A percentile compares a stretch with the other conserved stretches of the same genome.
Conservation (phyloP, 2,329 filamentous ascomycete species). For the Tothia fuscella region DNA sequence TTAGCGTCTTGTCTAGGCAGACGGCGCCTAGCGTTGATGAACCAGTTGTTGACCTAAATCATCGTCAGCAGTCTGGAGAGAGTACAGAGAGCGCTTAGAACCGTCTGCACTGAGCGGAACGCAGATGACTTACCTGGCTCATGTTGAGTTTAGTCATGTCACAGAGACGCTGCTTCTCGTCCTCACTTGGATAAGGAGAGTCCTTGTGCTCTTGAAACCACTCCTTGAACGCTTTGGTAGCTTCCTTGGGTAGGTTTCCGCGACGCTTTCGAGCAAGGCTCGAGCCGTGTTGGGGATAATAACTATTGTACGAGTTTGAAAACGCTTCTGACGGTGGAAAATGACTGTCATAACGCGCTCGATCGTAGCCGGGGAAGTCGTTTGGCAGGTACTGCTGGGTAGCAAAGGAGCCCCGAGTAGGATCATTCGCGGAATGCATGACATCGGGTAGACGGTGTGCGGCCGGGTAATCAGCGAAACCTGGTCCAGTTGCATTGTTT, state of each 20-base stretch:
- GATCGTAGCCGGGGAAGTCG: neutral
- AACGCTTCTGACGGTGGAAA: neutral
- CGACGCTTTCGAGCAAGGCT: slow-evolving; percentile 26
- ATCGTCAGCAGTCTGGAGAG: no score
- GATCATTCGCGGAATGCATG: neutral
- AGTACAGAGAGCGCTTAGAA: neutral
- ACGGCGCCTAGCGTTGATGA: slow-evolving; percentile 64
- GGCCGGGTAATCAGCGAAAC: no score
- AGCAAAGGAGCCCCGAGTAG: neutral
- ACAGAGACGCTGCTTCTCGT: slow-evolving; percentile 75
- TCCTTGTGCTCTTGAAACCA: slow-evolving; percentile 71
- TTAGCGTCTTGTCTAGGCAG: slow-evolving; percentile 42
- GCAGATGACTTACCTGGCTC: slow-evolving; percentile 44
- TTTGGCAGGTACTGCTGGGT: neutral
- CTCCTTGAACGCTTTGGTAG: slow-evolving; percentile 65
- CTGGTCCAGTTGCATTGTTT: no score
- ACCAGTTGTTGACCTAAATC: slow-evolving; percentile 66
- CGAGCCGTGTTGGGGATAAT: neutral
- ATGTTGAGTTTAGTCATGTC: slow-evolving; percentile 64
- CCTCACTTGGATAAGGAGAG: slow-evolving; percentile 73
- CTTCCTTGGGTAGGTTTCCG: slow-evolving; percentile 83
- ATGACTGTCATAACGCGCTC: neutral
- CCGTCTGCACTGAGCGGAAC: neutral
- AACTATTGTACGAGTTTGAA: neutral
- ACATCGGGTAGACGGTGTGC: neutral